Percentiles rank a stretch among this genome's conserved stretches.
Evolutionary conservation across 495 filamentous ascomycete species (phyloP).

Genomic region (Neurospora sp.): DNA sequence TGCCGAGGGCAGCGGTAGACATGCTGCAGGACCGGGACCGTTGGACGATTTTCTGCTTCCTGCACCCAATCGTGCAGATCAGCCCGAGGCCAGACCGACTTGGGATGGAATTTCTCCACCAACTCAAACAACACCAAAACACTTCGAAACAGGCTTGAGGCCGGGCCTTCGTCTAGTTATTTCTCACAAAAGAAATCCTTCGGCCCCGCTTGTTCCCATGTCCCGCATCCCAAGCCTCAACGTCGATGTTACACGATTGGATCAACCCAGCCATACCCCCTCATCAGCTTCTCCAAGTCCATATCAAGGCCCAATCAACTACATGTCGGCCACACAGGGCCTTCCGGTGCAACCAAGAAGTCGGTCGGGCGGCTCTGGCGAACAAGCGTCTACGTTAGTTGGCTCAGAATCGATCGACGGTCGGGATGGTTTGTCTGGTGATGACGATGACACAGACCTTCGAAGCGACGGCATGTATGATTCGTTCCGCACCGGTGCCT

Average conservation of each 20-base stretch:
- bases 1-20: slow-evolving; percentile 27
- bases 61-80: slow-evolving; percentile 10
- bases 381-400: slow-evolving; percentile 70
- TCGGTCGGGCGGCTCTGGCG: slow-evolving; percentile 27
- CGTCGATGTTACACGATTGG: slow-evolving; percentile 39
- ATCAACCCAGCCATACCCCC: slow-evolving; percentile 26
- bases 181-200: slow-evolving; percentile 35
- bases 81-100: slow-evolving; percentile 12
- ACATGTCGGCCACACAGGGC: slow-evolving; percentile 17
- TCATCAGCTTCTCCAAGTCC: slow-evolving; percentile 16
- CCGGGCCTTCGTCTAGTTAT: slow-evolving; percentile 1
- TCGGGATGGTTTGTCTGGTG: slow-evolving; percentile 61
- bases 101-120: slow-evolving; percentile 16
- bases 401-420: slow-evolving; percentile 69
- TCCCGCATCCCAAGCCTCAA: slow-evolving; percentile 49
- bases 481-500: slow-evolving; percentile 74
- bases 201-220: slow-evolving; percentile 47
- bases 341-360: slow-evolving; percentile 17
- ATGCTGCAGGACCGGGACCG: slow-evolving; percentile 32
- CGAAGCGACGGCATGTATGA: slow-evolving; percentile 89
- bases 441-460: slow-evolving; percentile 80
- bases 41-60: slow-evolving; percentile 2
- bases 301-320: slow-evolving; percentile 16
- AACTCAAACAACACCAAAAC: slow-evolving; percentile 3
- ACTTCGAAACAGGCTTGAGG: neutral